Conservation (phyloP, 768 basidiomycete genomes). For the Kwoniella sp. region DNA sequence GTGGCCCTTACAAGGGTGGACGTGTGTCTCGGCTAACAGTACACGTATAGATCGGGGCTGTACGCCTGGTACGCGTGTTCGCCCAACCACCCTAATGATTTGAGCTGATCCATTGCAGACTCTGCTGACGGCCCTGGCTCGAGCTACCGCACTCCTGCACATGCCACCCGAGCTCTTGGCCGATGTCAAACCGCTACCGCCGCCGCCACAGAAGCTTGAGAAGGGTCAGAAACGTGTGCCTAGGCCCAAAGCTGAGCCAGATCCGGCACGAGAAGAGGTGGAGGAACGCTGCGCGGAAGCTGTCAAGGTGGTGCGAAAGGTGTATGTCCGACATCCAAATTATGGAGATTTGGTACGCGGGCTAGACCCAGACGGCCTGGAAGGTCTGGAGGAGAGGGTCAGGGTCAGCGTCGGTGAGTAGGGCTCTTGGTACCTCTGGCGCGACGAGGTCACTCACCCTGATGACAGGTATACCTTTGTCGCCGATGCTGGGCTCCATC, state of each 20-base stretch:
- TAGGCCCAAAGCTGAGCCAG: conserved; percentile 42
- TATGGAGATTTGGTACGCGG: conserved; percentile 58
- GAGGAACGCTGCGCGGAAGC: conserved; percentile 57
- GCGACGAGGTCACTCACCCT: background rate
- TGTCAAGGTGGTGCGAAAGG: conserved; percentile 63
- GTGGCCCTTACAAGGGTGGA: conserved; percentile 57
- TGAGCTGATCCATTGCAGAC: conserved; percentile 50
- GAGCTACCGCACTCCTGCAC: conserved; percentile 62
- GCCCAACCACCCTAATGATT: background rate
- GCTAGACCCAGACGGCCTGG: conserved; percentile 58
- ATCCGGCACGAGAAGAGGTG: conserved; percentile 43
- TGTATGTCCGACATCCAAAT: conserved; percentile 55
- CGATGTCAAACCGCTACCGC: conserved; percentile 34
- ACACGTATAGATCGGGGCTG: conserved; percentile 64
- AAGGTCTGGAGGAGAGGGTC: conserved; percentile 60
- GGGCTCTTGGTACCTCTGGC: background rate
- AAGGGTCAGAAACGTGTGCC: conserved; percentile 48
- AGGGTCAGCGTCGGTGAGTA: conserved; percentile 66
- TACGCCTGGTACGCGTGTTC: conserved; percentile 56
- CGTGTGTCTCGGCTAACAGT: conserved; percentile 53
- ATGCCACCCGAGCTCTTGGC: conserved; percentile 29
- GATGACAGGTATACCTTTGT: conserved; percentile 68
- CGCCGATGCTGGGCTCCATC: conserved; percentile 81
- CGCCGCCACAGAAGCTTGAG: conserved; percentile 35
- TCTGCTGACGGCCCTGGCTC: conserved; percentile 71